Evolutionary conservation across 805 yeast species (phyloP).

Genomic region (Yamadazyma ubonensis): DNA sequence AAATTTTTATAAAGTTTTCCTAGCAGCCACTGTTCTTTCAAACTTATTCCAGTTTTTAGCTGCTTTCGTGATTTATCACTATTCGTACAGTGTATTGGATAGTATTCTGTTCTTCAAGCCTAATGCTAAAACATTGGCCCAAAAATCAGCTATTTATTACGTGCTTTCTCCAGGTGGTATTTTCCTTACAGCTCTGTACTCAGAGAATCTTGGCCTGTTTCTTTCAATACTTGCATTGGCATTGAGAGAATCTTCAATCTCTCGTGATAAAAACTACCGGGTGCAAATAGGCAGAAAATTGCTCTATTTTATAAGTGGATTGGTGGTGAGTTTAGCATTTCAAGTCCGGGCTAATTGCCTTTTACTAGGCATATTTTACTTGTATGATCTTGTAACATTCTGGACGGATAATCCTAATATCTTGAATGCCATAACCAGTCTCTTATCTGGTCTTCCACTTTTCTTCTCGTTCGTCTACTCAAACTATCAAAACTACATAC

Average conservation of each 20-base stretch:
- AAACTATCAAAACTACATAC: conserved; percentile 52
- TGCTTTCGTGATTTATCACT: conserved; percentile 46
- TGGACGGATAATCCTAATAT: neutral
- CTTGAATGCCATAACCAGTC: neutral
- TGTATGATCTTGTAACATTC: conserved; percentile 51
- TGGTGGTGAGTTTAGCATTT: conserved; percentile 54
- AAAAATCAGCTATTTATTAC: conserved; percentile 44
- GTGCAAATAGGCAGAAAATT: conserved; percentile 5
- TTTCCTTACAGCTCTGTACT: conserved; percentile 69
- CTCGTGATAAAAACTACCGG: conserved; percentile 3
- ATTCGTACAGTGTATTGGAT: conserved; percentile 42
- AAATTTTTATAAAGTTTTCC: conserved; percentile 45
- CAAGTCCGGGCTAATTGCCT: conserved; percentile 75
- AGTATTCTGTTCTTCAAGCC: conserved; percentile 18
- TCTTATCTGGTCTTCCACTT: conserved; percentile 55
- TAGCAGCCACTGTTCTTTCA: conserved; percentile 48
- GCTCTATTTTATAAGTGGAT: conserved; percentile 49
- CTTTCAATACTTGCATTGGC: conserved; percentile 57
- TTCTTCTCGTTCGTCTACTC: conserved; percentile 45
- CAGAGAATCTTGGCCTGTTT: conserved; percentile 71
- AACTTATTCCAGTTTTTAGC: conserved; percentile 54
- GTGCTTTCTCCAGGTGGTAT: conserved; percentile 77
- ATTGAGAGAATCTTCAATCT: conserved; percentile 41
- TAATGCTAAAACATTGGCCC: conserved; percentile 19
- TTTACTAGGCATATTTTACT: conserved; percentile 64